Conservation (phyloP, 345 rosid species). For the Crucihimalaya himalaica region DNA sequence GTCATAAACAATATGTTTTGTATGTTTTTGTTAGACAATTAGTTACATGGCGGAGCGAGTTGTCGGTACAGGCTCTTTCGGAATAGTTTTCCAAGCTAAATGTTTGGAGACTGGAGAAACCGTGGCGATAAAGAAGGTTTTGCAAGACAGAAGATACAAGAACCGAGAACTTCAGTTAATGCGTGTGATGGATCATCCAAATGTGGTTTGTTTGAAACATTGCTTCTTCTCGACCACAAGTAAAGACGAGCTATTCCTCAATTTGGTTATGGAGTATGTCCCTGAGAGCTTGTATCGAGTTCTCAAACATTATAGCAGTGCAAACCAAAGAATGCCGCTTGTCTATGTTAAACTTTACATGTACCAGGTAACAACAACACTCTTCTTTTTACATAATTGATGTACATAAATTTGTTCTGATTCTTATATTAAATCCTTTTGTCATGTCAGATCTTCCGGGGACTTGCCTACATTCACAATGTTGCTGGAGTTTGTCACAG, state of each 20-base stretch:
- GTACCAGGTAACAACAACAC: slow-evolving; percentile 61
- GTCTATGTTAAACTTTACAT: slow-evolving; percentile 80
- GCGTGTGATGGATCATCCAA: slow-evolving; percentile 87
- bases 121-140: slow-evolving; percentile 83
- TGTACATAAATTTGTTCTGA: neutral
- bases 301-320: slow-evolving; percentile 77
- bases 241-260: slow-evolving; percentile 79
- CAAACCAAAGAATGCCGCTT: slow-evolving; percentile 82
- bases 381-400: neutral
- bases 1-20: neutral
- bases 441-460: slow-evolving; percentile 69
- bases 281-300: slow-evolving; percentile 88
- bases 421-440: slow-evolving; percentile 11
- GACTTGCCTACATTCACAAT: slow-evolving; percentile 77
- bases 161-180: slow-evolving; percentile 79
- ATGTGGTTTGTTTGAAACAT: slow-evolving; percentile 83
- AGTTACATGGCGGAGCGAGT: slow-evolving; percentile 96
- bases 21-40: slow-evolving; percentile 54
- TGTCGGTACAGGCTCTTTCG: slow-evolving; percentile 85
- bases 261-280: slow-evolving; percentile 90
- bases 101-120: slow-evolving; percentile 90
- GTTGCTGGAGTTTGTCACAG: slow-evolving; percentile 88
- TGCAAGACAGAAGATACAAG: slow-evolving; percentile 85
- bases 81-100: slow-evolving; percentile 87
- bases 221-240: slow-evolving; percentile 87